Base-by-base conservation (phyloP, 2,329 filamentous ascomycete genomes). In the Aaosphaeria pasadenensis region DNA sequence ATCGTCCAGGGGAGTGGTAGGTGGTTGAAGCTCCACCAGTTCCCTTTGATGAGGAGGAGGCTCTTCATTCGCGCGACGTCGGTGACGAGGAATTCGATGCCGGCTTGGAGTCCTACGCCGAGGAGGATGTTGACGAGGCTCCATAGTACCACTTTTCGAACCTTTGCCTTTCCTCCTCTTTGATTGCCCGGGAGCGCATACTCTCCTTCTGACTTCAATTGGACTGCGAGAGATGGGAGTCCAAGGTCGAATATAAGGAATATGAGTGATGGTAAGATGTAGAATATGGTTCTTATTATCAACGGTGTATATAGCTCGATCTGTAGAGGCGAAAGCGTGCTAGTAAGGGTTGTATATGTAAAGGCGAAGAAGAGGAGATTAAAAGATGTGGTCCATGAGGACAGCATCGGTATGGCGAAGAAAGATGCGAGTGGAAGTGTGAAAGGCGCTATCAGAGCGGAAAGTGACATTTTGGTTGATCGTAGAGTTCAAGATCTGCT, bases 331-430 rank as follows among this genome's bases (percentile, higher is more conserved):
- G 86, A 78, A 60, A 95, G 87, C 5, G 87, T 87, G 3, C 92
- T 75, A 36, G 95, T 83, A 31, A 96, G 79, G 0, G 89, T 92
- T 5, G 84, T 84, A 91, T 91, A 96, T 58, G 89, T 92, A 74
- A 95, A 81, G 69, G 91, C 92, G 71, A 96, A 94, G 75, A 95
- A 91, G 53, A 95, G 74, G 28, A 95, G 74, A 68, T 94, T 96
- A 54, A 95, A 76, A 1, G 86, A 91, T 1, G 90, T 92, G 39
- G 77, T 86, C 74, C 87, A 91, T 5, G 87, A 87, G 30, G 86
- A 87, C 38, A 89, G 71, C 54, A 89, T 79, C 1, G 88, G 88
- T 35, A 92, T 77, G 1, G 87, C 88, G 48, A 91, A 75, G 43
- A 91, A 74, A 28, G 88, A 74, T n/a, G 75, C 65, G 13, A 77